Evolutionary conservation across 2,329 filamentous ascomycete genomes (phyloP).

Genomic region (Tetracladium maxilliforme): DNA sequence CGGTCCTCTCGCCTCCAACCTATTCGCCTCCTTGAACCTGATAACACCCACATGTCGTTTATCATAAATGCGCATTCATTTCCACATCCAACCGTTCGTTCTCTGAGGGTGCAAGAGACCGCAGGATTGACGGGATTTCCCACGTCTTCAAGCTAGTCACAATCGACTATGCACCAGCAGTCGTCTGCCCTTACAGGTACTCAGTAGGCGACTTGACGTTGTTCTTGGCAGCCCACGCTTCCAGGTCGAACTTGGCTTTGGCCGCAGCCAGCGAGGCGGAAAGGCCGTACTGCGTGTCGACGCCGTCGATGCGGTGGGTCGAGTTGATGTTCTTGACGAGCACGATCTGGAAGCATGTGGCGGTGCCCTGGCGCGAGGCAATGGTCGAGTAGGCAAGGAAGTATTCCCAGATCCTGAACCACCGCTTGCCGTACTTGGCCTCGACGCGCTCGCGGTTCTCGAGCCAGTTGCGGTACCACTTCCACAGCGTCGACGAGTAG

Average conservation of each 20-base stretch:
- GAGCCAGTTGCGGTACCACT: constrained; percentile 98
- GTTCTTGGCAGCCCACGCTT: neutral
- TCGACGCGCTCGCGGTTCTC: constrained; percentile 83
- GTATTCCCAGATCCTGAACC: constrained; percentile 89
- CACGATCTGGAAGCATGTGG: constrained; percentile 67
- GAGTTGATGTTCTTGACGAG: constrained; percentile 75
- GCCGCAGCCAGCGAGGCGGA: constrained; percentile 37
- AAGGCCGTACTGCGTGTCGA: constrained; percentile 50
- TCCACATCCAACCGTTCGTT: too few relatives aligned
- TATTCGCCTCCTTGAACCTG: too few relatives aligned
- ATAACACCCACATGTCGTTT: too few relatives aligned
- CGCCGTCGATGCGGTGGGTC: constrained; percentile 61
- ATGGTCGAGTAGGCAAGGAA: constrained; percentile 69
- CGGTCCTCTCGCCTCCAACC: too few relatives aligned
- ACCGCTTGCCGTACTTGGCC: constrained; percentile 87
- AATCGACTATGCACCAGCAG: too few relatives aligned
- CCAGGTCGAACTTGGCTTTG: constrained; percentile 8
- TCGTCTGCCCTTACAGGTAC: too few relatives aligned
- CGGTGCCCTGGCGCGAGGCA: constrained; percentile 58
- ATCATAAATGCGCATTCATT: too few relatives aligned
- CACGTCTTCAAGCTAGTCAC: too few relatives aligned
- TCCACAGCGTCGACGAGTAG: constrained; percentile 92
- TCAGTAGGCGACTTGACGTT: too few relatives aligned
- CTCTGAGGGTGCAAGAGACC: too few relatives aligned
- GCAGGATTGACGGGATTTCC: too few relatives aligned